Evolutionary conservation across 2,329 filamentous ascomycete species (phyloP).

Genomic region (Bisporella sp.): DNA sequence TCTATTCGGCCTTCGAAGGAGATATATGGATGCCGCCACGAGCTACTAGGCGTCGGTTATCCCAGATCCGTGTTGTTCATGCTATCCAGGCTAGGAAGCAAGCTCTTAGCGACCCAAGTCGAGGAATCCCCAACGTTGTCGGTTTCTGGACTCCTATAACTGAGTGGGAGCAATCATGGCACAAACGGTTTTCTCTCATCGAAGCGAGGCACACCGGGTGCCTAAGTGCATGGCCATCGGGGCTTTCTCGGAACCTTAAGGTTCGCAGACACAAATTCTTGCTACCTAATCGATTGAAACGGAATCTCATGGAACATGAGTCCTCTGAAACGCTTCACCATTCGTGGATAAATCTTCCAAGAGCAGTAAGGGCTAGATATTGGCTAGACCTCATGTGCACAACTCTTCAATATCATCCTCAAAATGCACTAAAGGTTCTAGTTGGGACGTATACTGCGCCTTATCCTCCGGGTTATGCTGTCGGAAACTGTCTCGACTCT

Average conservation of each 20-base stretch:
- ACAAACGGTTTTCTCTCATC: neutral
- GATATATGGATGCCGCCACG: too few species aligned
- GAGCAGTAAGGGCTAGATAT: neutral
- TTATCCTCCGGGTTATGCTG: conserved; percentile 13
- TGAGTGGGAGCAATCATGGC: neutral
- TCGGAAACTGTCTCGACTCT: conserved; percentile 18
- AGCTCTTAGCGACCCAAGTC: too few species aligned
- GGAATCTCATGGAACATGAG: neutral
- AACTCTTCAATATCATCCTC: conserved; percentile 12
- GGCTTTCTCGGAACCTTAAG: neutral
- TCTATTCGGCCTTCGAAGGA: too few species aligned
- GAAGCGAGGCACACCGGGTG: neutral
- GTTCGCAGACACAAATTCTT: neutral
- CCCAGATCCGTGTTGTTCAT: too few species aligned
- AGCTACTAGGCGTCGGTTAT: too few species aligned
- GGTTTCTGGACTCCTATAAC: neutral
- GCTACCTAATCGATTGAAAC: neutral
- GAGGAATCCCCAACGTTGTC: too few species aligned
- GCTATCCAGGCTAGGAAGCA: too few species aligned
- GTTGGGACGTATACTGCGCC: conserved; percentile 14
- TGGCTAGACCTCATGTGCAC: conserved; percentile 19
- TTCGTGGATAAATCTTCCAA: conserved; percentile 6
- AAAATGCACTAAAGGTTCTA: conserved; percentile 17
- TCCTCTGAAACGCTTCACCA: conserved; percentile 1
- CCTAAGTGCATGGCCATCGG: neutral